A percentile compares a stretch with the other conserved stretches of the same genome.
These are phyloP conservation scores for Diplocarpon mali DNA, from an alignment of 2,329 filamentous ascomycete species.

Conservation along the genomic window DNA sequence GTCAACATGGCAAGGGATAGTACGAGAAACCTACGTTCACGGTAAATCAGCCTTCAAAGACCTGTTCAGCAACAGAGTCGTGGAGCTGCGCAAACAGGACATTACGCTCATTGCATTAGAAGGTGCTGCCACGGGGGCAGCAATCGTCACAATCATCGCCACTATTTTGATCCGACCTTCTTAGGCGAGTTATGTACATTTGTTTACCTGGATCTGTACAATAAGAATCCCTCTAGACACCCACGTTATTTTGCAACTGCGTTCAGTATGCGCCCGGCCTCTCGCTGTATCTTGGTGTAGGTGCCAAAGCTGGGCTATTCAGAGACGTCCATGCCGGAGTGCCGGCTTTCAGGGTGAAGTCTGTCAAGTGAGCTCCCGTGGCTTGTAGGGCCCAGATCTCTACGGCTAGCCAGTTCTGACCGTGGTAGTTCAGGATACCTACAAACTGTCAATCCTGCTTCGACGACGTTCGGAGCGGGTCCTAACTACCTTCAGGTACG, in stretches of 20 bases:
- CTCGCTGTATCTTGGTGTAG: conserved; percentile 19
- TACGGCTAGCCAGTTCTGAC: conserved; percentile 57
- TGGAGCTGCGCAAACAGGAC: conserved; percentile 57
- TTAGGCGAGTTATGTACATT: conserved; percentile 17
- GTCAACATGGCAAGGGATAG: conserved; percentile 36
- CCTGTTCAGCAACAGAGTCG: conserved; percentile 52
- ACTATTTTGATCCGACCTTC: conserved; percentile 22
- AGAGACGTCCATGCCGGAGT: conserved; percentile 20
- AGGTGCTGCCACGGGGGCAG: conserved; percentile 54
- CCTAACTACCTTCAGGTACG: conserved; percentile 51
- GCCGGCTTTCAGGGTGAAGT: conserved; percentile 19
- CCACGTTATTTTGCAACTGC: neutral
- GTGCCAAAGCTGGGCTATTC: conserved; percentile 16
- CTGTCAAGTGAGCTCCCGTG: conserved; percentile 20
- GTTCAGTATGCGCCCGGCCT: conserved; percentile 23
- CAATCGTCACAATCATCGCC: conserved; percentile 37
- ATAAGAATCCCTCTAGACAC: conserved; percentile 13
- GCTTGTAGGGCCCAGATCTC: conserved; percentile 49
- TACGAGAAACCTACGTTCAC: conserved; percentile 21
- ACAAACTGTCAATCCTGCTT: conserved; percentile 44
- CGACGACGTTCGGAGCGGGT: neutral
- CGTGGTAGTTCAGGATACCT: conserved; percentile 59
- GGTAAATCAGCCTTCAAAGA: conserved; percentile 38
- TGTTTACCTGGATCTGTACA: conserved; percentile 14
- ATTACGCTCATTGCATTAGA: conserved; percentile 59